phyloP scores from a whole-genome alignment of 2,329 filamentous ascomycete genomes.

The Microcyclosporella mali region DNA sequence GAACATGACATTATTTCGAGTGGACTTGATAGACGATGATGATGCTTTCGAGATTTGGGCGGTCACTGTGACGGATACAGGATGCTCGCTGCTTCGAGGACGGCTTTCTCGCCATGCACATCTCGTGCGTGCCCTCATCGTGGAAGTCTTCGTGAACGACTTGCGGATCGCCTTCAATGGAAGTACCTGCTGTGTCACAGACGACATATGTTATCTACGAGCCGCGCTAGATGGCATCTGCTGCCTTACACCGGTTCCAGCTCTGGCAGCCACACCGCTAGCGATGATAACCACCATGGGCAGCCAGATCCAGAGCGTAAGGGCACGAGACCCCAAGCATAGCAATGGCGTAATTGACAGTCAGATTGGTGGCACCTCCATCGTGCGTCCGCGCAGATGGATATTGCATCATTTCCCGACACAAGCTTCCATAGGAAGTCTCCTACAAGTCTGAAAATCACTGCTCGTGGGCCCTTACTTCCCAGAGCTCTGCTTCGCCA shows the following conservation, averaged over 20 bases:
- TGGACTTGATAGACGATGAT: neutral
- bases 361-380: conserved; percentile 32
- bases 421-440: too few relatives aligned
- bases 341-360: conserved; percentile 66
- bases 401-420: too few relatives aligned
- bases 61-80: conserved; percentile 22
- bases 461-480: too few relatives aligned
- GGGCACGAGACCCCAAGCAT: conserved; percentile 72
- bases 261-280: conserved; percentile 57
- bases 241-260: conserved; percentile 60
- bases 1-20: conserved; percentile 13
- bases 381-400: too few relatives aligned
- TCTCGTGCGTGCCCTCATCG: neutral
- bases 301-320: conserved; percentile 67
- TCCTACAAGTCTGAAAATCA: too few relatives aligned
- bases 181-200: conserved; percentile 75
- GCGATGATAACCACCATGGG: conserved; percentile 73
- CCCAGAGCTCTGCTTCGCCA: too few relatives aligned
- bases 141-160: conserved; percentile 33
- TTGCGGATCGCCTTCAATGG: conserved; percentile 54
- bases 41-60: neutral
- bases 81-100: conserved; percentile 19
- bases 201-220: conserved; percentile 60
- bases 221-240: conserved; percentile 57
- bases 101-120: neutral